phyloP scores from a whole-genome alignment of 805 yeast species.

The Yarrowia keelungensis region DNA sequence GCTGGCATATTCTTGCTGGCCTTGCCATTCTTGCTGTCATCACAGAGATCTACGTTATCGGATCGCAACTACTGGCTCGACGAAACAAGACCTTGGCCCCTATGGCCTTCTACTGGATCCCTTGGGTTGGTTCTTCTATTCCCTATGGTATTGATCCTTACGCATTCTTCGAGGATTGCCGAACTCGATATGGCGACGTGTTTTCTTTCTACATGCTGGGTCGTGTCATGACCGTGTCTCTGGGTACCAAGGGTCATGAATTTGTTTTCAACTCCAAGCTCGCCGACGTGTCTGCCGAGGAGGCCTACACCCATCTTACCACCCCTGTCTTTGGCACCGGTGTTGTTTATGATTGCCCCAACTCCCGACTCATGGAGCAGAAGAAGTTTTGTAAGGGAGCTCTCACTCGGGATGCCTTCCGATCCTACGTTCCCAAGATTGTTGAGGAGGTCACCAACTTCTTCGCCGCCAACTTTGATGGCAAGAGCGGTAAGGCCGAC shows the following conservation, averaged over 20 bases:
- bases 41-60: conserved; percentile 31
- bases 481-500: conserved; percentile 46
- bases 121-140: conserved; percentile 94
- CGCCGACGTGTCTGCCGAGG: conserved; percentile 93
- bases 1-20: conserved; percentile 35
- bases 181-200: conserved; percentile 87
- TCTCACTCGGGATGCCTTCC: conserved; percentile 82
- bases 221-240: conserved; percentile 89
- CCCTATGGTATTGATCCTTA: conserved; percentile 93
- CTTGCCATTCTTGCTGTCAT: conserved; percentile 25
- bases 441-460: conserved; percentile 74
- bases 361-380: conserved; percentile 93
- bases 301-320: conserved; percentile 93
- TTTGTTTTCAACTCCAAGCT: conserved; percentile 90
- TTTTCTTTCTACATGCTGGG: conserved; percentile 91
- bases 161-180: conserved; percentile 80
- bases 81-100: conserved; percentile 73
- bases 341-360: conserved; percentile 96
- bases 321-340: conserved; percentile 99
- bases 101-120: conserved; percentile 87
- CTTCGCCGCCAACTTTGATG: conserved; percentile 50
- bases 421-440: conserved; percentile 85
- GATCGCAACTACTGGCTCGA: conserved; percentile 33
- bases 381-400: conserved; percentile 95
- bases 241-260: conserved; percentile 98